A percentile compares a stretch with the other conserved stretches of the same genome.
Conservation (phyloP, 176 grass and related monocot species). For the Leersia perrieri region DNA sequence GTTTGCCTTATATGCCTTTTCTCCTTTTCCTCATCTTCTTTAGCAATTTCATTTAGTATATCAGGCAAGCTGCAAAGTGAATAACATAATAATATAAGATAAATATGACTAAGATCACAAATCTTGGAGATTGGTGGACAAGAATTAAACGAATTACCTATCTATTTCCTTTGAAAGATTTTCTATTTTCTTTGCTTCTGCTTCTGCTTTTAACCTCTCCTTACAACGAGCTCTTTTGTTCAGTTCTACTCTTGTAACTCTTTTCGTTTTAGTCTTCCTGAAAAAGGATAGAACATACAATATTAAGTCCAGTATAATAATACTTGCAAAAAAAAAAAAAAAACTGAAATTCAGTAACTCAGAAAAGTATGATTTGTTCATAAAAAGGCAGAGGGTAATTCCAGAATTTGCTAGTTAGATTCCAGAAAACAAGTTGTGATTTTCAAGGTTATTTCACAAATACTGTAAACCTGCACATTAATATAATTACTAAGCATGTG, state of each 20-base stretch:
- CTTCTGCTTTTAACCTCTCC: conserved; percentile 68
- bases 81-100: background rate
- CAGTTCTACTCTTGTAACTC: conserved; percentile 79
- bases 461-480: background rate
- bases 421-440: background rate
- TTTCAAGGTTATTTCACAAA: background rate
- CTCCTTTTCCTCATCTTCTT: conserved; percentile 86
- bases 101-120: background rate
- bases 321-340: conserved; percentile 16
- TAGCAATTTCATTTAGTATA: conserved; percentile 85
- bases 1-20: conserved; percentile 54
- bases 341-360: background rate
- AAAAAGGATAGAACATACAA: conserved; percentile 22
- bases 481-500: background rate
- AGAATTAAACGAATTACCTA: conserved; percentile 40
- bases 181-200: conserved; percentile 58
- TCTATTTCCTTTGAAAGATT: conserved; percentile 87
- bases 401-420: background rate
- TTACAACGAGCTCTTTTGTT: conserved; percentile 84
- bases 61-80: conserved; percentile 62
- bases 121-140: conserved; percentile 10
- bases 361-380: background rate
- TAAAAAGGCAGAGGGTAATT: background rate
- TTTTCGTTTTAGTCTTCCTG: conserved; percentile 76
- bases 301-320: background rate